These are phyloP conservation scores for Cadophora sp. DNA, from an alignment of 2,329 filamentous ascomycete species.

Conservation along the genomic window DNA sequence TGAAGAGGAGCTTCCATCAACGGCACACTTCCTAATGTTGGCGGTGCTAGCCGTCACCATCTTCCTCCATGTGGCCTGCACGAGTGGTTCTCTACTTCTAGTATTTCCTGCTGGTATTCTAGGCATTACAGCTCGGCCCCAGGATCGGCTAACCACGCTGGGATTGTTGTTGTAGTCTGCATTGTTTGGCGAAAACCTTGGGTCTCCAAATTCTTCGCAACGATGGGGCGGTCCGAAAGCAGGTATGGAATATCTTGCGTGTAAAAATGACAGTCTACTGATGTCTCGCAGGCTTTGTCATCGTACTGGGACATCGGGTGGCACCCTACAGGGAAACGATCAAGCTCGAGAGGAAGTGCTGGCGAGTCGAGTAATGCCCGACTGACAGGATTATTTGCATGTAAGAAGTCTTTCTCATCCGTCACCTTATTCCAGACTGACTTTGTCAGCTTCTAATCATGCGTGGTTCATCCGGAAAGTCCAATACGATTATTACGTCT, in stretches of 20 bases:
- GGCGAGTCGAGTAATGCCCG: no score
- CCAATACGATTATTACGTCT: background rate
- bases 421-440: no score
- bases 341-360: no score
- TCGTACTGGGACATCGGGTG: background rate
- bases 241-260: background rate
- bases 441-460: no score
- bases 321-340: background rate
- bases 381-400: no score
- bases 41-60: background rate
- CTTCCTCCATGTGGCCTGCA: background rate
- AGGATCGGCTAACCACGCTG: no score
- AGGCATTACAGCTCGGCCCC: no score
- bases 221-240: background rate
- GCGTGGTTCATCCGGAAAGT: background rate
- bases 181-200: background rate
- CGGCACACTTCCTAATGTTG: background rate
- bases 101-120: no score
- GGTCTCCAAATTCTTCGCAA: background rate
- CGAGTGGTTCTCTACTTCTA: no score
- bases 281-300: background rate
- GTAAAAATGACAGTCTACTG: background rate
- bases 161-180: background rate
- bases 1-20: background rate
- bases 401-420: no score